Base-by-base conservation (phyloP, 257 asterid species). In the Solanum tarijense region DNA sequence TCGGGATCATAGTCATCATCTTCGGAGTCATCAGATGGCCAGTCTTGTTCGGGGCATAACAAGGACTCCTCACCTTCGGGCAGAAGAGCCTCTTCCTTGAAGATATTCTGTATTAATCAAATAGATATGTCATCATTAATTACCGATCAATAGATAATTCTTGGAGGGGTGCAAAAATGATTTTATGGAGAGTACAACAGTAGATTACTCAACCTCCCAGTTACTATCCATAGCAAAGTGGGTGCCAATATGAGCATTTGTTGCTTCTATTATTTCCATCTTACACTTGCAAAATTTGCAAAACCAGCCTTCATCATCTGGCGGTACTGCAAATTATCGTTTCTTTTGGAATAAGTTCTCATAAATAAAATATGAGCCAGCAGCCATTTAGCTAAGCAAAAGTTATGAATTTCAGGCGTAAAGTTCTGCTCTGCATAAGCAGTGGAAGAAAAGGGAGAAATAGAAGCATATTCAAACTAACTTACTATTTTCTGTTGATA, bases 1-100 rank as follows among this genome's bases (percentile, higher is more conserved):
- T 94, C 94, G 31, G 99, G 99, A 89, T 95, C 95, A 90, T 96
- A 97, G 90, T 97, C 99, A 90, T 89, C 95, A 87, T 97, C 99
- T 90, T 94, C 94, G 65, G 99, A 97, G 89, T 97, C 99, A 90
- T 97, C 99, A 7, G 99, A 96, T 14, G 99, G 99, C 99, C 98
- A 97, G 85, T 95, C 98, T 84, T 94, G 96, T 87, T 92, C 96
- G 25, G 88, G 92, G 89, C 88, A 90, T 46, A 93, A 86, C 88
- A 88, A 86, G 34, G 94, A 88, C 89, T 90, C 95, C 90, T 90
- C 93, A 74, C 90, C 95, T 86, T 94, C 96, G 38, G 96, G 98
- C 41, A 92, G 93, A 88, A 90, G 90, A 90, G 99, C 99, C 92
- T 97, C 99, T 92, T 95, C 98, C 91, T 94, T 95, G 91, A 97